Percentiles rank a stretch among this genome's conserved stretches.
Conservation (phyloP, 106 monocot species). For the Xerophyta viscosa region DNA sequence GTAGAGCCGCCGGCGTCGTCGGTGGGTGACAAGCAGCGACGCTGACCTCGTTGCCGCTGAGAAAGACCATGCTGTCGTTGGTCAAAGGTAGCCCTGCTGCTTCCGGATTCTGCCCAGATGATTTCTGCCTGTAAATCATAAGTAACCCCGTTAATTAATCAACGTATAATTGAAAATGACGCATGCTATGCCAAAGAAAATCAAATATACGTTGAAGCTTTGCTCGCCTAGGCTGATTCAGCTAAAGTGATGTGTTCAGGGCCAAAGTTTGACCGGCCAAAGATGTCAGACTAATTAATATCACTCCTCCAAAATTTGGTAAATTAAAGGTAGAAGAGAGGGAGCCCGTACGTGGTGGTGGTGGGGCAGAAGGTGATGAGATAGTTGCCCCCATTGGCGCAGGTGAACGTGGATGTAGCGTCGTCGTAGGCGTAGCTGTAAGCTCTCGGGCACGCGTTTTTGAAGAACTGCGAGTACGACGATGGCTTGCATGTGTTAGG, state of each 20-base stretch:
- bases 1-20: no score
- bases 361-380: constrained; percentile 82
- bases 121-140: constrained; percentile 23
- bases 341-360: constrained; percentile 29
- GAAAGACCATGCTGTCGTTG: constrained; percentile 50
- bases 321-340: not conserved
- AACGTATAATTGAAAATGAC: no score
- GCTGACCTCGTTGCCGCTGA: constrained; percentile 12
- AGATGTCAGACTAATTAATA: no score
- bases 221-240: no score
- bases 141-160: no score
- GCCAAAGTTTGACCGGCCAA: no score
- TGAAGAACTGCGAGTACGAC: constrained; percentile 79
- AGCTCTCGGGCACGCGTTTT: constrained; percentile 74
- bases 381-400: constrained; percentile 50
- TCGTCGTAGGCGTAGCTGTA: constrained; percentile 98
- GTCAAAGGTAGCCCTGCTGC: constrained; percentile 30
- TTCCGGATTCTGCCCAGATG: constrained; percentile 24
- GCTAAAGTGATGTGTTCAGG: no score
- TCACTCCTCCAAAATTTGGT: not conserved
- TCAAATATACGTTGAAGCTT: no score
- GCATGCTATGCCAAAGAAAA: not conserved
- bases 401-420: constrained; percentile 83
- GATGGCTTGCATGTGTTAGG: constrained; percentile 79
- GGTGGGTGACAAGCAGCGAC: not conserved